Base-by-base conservation (phyloP, 2,329 filamentous ascomycete genomes). In the Teratosphaeria epicoccoides region DNA sequence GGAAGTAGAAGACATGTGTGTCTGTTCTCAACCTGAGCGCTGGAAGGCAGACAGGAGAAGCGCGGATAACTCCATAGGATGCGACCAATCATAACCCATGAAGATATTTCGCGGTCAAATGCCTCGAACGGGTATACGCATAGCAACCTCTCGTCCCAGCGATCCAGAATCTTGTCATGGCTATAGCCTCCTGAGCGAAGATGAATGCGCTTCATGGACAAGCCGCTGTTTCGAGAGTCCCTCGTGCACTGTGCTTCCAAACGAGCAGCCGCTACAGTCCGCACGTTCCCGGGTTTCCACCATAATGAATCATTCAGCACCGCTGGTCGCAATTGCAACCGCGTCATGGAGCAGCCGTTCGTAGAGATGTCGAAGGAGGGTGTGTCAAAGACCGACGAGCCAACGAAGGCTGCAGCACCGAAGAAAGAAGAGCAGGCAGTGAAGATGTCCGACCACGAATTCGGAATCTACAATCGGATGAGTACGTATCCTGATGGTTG, bases 391-490 rank as follows among this genome's bases (percentile, higher is more conserved):
- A 46, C 22, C 22, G 6, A 24, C 12, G 20, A 46, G 17, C 23
- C 44, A 46, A 45, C 24, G 11, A 57, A 55, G 7, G 57, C 58
- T 2, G 54, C 50, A 43, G 53, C 58, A 48, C 47, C 60, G 46
- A 49, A 56, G 46, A 54, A 59, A 33, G 57, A 73, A 51, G 59
- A 71, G 51, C 51, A 70, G 12, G 68, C 85, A 1, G 81, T 84
- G 0, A 80, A 84, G 23, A 73, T 91, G 25, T 81, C 80, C 0
- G 68, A 80, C 1, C 72, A 76, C 51, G 84, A 91, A 52, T 89
- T 87, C 62, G 75, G 74, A 47, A 70, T 75, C 37, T 90, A 85
- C 68, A 89, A 90, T 69, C 75, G 75, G n/a, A 71, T 88, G 62
- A n/a, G n/a, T n/a, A n/a, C n/a, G n/a, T n/a, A n/a, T n/a, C n/a